Base-by-base conservation (phyloP, 805 yeast genomes). In the Grigorovia transvaalensis region DNA sequence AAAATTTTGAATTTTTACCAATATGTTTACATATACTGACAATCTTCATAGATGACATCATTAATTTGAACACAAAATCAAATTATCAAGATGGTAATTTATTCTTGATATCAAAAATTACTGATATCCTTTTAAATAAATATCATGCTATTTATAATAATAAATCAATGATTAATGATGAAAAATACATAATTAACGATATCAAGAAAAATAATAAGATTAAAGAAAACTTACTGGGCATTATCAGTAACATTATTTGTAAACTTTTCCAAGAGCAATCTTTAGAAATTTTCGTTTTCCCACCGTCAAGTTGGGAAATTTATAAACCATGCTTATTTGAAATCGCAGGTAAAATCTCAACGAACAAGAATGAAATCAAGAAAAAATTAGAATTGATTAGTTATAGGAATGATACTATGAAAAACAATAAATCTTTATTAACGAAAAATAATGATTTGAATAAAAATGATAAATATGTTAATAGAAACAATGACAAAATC, bases 1-100 rank as follows among this genome's bases (percentile, higher is more conserved):
- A 70, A 38, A 57, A 63, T 29, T 61, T 64, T 13, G 73, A 68
- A 51, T 71, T 72, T 51, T 56, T 78, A 7, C 81, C 82, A 0
- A 57, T 77, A 20, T 62, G 74, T 0, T 68, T 80, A 19, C 74
- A 85, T 3, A 69, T 86, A 2, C 63, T 85, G 6, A 76, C 80
- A 53, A 71, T 82, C 23, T 85, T 86, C 59, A 89, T 96, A 96
- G 71, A 71, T 50, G 85, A 83, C 49, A 67, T 88, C 1, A 66
- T 81, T 3, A 70, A 73, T 42, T 6, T 19, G 20, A 42, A 45
- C 46, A 23, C 38, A 18, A 7, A 44, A n/a, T 29, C 44, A 7
- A 42, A 19, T 43, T 27, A n/a, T n/a, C 19, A 43, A 3, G 35
- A 48, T 35, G 41, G 23, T 17, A 50, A 45, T n/a, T 45, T 56